Conservation (phyloP, 768 basidiomycete species). For the Trametes coccinea region DNA sequence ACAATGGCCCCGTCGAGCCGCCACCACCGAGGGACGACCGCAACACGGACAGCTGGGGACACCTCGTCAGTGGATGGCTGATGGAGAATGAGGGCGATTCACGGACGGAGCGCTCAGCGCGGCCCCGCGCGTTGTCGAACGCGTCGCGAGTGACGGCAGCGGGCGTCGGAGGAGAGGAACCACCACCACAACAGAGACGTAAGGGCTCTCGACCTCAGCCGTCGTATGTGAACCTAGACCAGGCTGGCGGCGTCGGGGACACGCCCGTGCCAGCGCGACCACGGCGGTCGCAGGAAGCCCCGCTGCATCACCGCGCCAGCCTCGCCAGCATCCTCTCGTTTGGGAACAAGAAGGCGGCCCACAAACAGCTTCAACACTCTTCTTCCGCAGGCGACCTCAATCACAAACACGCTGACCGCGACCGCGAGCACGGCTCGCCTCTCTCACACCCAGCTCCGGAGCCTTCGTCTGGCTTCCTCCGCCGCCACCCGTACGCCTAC, state of each 20-base stretch:
- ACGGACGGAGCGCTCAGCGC: constrained; percentile 16
- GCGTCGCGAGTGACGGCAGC: constrained; percentile 33
- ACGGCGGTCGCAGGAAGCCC: constrained; percentile 25
- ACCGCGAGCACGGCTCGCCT: constrained; percentile 5
- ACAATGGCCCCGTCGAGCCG: constrained; percentile 63
- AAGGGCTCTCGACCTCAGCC: constrained; percentile 25
- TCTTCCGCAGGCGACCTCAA: constrained; percentile 23
- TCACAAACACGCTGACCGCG: not conserved
- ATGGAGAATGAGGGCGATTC: constrained; percentile 21
- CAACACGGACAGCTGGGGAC: constrained; percentile 35
- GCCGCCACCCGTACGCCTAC: constrained; percentile 56
- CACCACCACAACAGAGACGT: not conserved
- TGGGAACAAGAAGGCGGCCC: constrained; percentile 29
- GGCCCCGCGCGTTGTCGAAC: constrained; percentile 41
- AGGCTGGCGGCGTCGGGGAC: constrained; percentile 64
- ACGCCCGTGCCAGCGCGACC: constrained; percentile 45
- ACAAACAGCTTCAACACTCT: constrained; percentile 24
- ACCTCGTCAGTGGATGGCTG: constrained; percentile 31
- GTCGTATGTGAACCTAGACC: constrained; percentile 47
- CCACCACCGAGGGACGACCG: constrained; percentile 26
- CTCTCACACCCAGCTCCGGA: not conserved
- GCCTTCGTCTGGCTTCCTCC: constrained; percentile 19
- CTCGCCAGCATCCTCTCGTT: constrained; percentile 55
- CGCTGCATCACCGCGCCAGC: constrained; percentile 39
- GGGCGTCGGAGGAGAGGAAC: not conserved